Base-by-base conservation (phyloP, 352 stramenopile genomes). In the Phytophthora pluvialis region DNA sequence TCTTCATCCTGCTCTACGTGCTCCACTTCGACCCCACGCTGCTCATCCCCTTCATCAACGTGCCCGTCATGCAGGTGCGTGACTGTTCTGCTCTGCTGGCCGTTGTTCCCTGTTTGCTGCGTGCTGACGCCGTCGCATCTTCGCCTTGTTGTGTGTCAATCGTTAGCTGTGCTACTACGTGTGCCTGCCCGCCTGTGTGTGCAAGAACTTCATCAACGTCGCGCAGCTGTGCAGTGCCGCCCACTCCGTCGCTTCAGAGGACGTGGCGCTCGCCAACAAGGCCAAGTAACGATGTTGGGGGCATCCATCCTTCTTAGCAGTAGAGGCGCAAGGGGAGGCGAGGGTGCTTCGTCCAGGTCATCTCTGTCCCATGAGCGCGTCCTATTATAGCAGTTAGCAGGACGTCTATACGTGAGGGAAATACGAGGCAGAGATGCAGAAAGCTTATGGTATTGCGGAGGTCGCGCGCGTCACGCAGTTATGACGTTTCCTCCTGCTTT, bases 121-220 rank as follows among this genome's bases (percentile, higher is more conserved):
- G 9, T 53, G 45, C 55, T 71, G 26, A 51, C 36, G 32, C 0
- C 10, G n/a, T 54, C 26, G 21, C 21, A 21, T 36, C 3, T 28
- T 36, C 33, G 47, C 46, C 42, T 33, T 36, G n/a, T 50, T 59
- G 13, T 70, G 55, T 45, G 56, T 64, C 45, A 45, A 42, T 48
- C 35, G 32, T 43, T 60, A 94, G 77, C 59, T 95, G 15, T 90
- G 85, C 72, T 97, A 87, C 72, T 93, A 89, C 71, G 81, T 91
- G 31, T 98, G 92, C 58, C 62, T 97, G 32, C 94, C 94, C 8
- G 93, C 91, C 18, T 97, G 86, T 52, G 75, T 95, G 53, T 83
- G 96, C 70, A 98, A 98, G 82, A 97, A 98, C 73, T 64, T 97
- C 53, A 89, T 96, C 61, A 98, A 98, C 75, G 64, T 98, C 26